Evolutionary conservation across 208 protist genomes (phyloP).

Genomic region (Trypanosomatidae sp.): DNA sequence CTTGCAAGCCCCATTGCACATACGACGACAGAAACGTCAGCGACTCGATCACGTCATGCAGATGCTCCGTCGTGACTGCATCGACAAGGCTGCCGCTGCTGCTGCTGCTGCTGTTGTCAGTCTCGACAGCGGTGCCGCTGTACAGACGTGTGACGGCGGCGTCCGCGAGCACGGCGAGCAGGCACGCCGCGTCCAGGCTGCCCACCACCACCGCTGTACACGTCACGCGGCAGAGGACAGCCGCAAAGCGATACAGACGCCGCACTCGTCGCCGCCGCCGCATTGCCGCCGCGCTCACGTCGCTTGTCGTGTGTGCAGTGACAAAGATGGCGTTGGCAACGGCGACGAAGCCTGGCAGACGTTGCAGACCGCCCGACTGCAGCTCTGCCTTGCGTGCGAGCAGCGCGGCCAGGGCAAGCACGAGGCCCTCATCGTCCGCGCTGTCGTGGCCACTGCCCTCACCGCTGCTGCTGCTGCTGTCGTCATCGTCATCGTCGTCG

Average conservation of each 20-base stretch:
- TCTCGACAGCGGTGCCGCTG: constrained; percentile 4
- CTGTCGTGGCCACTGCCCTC: no score
- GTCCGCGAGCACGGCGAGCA: constrained; percentile 47
- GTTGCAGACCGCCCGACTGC: constrained; percentile 21
- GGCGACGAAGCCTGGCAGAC: constrained; percentile 7
- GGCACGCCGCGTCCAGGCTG: constrained; percentile 22
- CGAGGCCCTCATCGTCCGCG: constrained; percentile 6
- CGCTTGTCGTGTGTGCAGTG: background rate
- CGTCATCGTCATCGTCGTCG: no score
- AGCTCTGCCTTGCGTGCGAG: constrained; percentile 29
- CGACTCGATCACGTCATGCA: constrained; percentile 7
- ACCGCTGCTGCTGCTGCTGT: no score
- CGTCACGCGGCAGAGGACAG: no score
- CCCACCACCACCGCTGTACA: constrained; percentile 42
- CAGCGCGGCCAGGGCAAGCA: constrained; percentile 16
- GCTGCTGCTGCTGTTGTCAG: no score
- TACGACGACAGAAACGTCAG: constrained; percentile 37
- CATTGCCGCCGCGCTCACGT: no score
- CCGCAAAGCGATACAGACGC: no score
- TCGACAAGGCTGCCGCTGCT: no score
- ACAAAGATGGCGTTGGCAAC: constrained; percentile 11
- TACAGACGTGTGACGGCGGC: constrained; percentile 19
- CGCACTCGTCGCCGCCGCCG: no score
- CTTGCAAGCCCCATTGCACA: constrained; percentile 35
- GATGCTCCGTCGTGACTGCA: no score